These are phyloP conservation scores for Sclerotinia trifoliorum DNA, from an alignment of 2,329 filamentous ascomycete genomes.

Conservation along the genomic window DNA sequence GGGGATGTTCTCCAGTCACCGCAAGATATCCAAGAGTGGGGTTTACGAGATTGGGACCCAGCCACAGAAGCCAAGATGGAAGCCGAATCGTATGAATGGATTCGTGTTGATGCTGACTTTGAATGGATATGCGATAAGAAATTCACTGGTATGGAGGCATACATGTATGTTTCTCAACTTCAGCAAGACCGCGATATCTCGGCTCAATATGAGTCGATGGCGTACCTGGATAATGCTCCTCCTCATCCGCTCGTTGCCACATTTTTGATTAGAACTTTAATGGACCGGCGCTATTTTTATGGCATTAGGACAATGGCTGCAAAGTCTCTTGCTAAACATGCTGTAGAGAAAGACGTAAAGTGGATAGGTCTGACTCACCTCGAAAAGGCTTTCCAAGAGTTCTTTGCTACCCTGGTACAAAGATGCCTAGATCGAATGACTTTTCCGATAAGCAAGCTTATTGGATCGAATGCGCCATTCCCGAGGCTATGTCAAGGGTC, in stretches of 20 bases:
- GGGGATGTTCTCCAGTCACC: slow-evolving; percentile 84
- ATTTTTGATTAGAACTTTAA: slow-evolving; percentile 82
- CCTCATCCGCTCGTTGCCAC: slow-evolving; percentile 82
- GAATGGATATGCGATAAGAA: slow-evolving; percentile 93
- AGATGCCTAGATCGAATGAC: slow-evolving; percentile 84
- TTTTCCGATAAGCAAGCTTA: slow-evolving; percentile 87
- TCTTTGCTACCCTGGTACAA: slow-evolving; percentile 78
- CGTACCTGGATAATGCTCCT: slow-evolving; percentile 66
- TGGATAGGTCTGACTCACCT: slow-evolving; percentile 83
- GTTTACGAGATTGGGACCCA: slow-evolving; percentile 81
- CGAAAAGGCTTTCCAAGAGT: slow-evolving; percentile 78
- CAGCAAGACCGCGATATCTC: slow-evolving; percentile 97
- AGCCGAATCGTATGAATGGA: slow-evolving; percentile 97
- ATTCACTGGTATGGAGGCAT: slow-evolving; percentile 75
- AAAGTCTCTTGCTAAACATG: slow-evolving; percentile 72
- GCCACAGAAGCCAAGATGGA: slow-evolving; percentile 91
- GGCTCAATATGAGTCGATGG: slow-evolving; percentile 75
- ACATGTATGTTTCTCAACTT: slow-evolving; percentile 97
- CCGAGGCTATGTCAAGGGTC: slow-evolving; percentile 74
- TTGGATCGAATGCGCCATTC: slow-evolving; percentile 78
- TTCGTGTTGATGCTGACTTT: slow-evolving; percentile 95
- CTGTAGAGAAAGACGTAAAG: slow-evolving; percentile 60
- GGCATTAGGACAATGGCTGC: slow-evolving; percentile 87
- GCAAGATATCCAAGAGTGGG: slow-evolving; percentile 82
- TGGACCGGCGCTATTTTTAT: slow-evolving; percentile 91